Evolutionary conservation across 2,329 filamentous ascomycete species (phyloP), one percentile per base, ranked within the genome.

Genomic region (Pyricularia grisea): DNA sequence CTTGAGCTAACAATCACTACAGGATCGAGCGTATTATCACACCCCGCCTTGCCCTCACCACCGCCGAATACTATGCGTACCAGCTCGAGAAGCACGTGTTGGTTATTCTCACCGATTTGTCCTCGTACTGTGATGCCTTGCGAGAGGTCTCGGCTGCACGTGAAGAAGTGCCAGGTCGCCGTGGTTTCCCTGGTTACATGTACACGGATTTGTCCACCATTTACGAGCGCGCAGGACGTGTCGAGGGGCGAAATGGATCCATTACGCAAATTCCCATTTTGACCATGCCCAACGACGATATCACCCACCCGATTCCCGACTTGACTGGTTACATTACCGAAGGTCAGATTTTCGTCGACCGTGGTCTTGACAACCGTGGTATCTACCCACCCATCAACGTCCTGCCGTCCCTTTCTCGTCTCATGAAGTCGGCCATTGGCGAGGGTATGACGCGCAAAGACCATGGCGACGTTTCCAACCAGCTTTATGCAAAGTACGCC

Each of bases 141-240:
- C 95, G 95, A 88, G 95, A 99, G 83, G 95, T 99, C 67, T 99
- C 95, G 17, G 94, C 95, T 68, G 95, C 95, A 68, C 89, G 95
- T 84, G 95, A 99, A 87, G 95, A 99, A 89, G 95, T 99, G 63
- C 95, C 95, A 60, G 95, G 95, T 86, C 94, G 95, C 81, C 94
- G 95, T 89, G 95, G 95, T 87, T 99, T 95, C 85, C 95, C 95
- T 68, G 95, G 95, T 92, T 99, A 99, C 87, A 99, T 99, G 95
- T 99, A 99, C 86, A 99, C 95, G 74, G 96, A 99, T 88, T 92
- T 99, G 89, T 97, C 95, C 70, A 99, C 95, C 78, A 97, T 99
- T 76, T 99, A 99, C 86, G 95, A 99, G 83, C 94, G 95, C 84
- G 95, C 95, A 75, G 95, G 95, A 77, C 95, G 95, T 91, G 95